Evolutionary conservation across 2,329 filamentous ascomycete species (phyloP).

Genomic region (Fulvia fulva): DNA sequence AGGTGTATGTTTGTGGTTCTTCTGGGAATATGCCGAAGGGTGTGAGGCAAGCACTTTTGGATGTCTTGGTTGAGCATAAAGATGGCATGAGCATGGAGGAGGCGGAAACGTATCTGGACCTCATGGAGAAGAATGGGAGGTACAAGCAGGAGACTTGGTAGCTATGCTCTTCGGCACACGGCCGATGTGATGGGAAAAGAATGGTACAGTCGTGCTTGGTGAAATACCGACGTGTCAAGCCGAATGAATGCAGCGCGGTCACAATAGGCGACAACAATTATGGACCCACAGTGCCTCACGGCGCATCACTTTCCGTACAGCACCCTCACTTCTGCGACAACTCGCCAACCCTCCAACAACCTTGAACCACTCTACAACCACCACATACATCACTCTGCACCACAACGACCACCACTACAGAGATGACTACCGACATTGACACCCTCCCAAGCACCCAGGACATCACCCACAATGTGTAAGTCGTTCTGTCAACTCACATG

Average conservation of each 20-base stretch:
- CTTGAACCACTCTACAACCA: too few relatives aligned
- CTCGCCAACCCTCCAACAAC: too few relatives aligned
- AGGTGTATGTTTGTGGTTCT: slow-evolving; percentile 57
- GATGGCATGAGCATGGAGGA: slow-evolving; percentile 44
- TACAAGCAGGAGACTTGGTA: slow-evolving; percentile 71
- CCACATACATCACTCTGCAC: too few relatives aligned
- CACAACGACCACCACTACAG: background rate
- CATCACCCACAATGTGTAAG: background rate
- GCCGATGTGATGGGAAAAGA: background rate
- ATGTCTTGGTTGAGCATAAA: slow-evolving; percentile 47
- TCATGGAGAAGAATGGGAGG: slow-evolving; percentile 58
- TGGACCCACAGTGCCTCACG: too few relatives aligned
- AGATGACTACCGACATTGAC: background rate
- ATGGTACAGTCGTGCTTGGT: background rate
- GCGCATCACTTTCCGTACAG: too few relatives aligned
- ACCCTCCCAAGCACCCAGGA: background rate
- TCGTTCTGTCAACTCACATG: too few relatives aligned
- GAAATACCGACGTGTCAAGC: too few relatives aligned
- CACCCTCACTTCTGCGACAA: too few relatives aligned
- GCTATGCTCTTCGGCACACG: background rate
- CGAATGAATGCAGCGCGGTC: too few relatives aligned
- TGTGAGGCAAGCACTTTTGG: slow-evolving; percentile 62
- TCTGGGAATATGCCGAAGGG: slow-evolving; percentile 70
- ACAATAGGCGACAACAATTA: too few relatives aligned
- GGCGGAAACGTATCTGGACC: slow-evolving; percentile 52